Conservation (phyloP, 495 filamentous ascomycete genomes). For the Trypethelium eluteriae region DNA sequence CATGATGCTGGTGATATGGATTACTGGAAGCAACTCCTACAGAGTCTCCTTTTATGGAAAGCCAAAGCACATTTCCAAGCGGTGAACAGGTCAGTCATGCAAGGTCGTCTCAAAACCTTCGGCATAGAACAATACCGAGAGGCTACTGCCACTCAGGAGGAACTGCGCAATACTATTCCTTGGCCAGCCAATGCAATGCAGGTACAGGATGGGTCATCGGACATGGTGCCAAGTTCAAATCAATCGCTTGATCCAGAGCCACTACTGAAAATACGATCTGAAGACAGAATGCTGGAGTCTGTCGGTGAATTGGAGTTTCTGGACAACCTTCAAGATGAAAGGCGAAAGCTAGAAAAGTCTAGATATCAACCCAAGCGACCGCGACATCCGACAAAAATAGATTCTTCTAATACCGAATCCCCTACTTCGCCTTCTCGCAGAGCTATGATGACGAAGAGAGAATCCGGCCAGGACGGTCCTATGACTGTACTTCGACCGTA, state of each 20-base stretch:
- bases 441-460: not conserved
- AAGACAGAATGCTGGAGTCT: slow-evolving; percentile 58
- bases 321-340: slow-evolving; percentile 52
- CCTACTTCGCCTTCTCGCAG: not conserved
- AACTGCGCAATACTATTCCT: slow-evolving; percentile 16
- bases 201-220: not conserved
- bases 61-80: slow-evolving; percentile 77
- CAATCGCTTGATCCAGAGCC: slow-evolving; percentile 61
- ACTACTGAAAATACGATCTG: slow-evolving; percentile 55
- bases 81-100: slow-evolving; percentile 70
- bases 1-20: slow-evolving; percentile 92
- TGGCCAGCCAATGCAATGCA: slow-evolving; percentile 23
- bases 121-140: slow-evolving; percentile 62
- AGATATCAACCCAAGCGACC: slow-evolving; percentile 61
- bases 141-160: slow-evolving; percentile 41
- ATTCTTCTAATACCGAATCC: not conserved
- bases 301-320: slow-evolving; percentile 58
- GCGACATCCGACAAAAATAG: slow-evolving; percentile 20
- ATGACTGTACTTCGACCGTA: not conserved
- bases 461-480: not conserved
- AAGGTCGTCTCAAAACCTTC: slow-evolving; percentile 60
- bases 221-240: not conserved
- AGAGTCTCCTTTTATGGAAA: slow-evolving; percentile 81
- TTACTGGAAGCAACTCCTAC: slow-evolving; percentile 91
- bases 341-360: slow-evolving; percentile 57